Evolutionary conservation across 305 asterid genomes (phyloP).

Genomic region (Solanum chacoense): DNA sequence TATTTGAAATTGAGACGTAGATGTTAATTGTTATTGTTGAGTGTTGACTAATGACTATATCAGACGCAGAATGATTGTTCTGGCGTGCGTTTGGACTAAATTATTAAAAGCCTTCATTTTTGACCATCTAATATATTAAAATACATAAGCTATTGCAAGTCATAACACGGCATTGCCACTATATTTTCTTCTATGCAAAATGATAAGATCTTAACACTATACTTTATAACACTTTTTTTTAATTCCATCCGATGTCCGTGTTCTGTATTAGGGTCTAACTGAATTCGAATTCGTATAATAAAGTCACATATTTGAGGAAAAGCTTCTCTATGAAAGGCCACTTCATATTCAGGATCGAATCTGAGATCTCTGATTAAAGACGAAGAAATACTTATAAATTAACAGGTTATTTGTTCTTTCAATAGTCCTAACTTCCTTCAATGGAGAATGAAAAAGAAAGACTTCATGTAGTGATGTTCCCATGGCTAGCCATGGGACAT

Average conservation of each 20-base stretch:
- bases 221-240: not conserved
- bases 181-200: not conserved
- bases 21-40: not conserved
- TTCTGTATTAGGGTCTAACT: no score
- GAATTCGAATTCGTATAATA: no score
- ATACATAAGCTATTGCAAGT: not conserved
- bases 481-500: constrained; percentile 94
- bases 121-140: not conserved
- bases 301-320: not conserved
- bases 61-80: not conserved
- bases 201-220: not conserved
- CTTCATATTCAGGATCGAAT: no score
- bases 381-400: not conserved
- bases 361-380: fast-evolving
- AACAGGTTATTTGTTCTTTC: not conserved
- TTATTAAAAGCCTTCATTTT: not conserved
- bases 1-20: no score
- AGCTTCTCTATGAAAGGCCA: not conserved
- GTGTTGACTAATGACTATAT: not conserved
- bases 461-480: constrained; percentile 79
- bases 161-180: not conserved
- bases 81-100: not conserved
- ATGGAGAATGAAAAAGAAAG: constrained; percentile 26
- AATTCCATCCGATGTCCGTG: no score
- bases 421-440: not conserved